Conservation (phyloP, 257 asterid species). For the Linaria vulgaris region DNA sequence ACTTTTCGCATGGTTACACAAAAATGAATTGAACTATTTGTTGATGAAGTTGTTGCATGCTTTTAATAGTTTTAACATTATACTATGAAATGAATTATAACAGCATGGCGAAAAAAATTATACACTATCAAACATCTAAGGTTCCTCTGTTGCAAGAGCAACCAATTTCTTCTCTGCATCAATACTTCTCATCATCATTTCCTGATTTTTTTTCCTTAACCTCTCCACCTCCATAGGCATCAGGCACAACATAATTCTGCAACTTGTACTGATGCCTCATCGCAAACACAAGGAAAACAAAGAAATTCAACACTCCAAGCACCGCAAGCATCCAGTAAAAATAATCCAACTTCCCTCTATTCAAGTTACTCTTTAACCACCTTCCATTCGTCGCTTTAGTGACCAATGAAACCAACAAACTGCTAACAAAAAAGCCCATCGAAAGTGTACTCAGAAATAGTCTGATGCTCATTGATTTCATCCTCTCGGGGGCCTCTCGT, state of each 20-base stretch:
- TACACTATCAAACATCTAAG: slow-evolving; percentile 10
- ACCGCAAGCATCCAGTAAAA: slow-evolving; percentile 83
- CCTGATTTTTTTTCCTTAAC: slow-evolving; percentile 32
- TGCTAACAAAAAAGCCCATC: slow-evolving; percentile 77
- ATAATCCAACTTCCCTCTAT: slow-evolving; percentile 51
- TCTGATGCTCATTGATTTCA: slow-evolving; percentile 93
- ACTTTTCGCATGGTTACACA: too few species aligned
- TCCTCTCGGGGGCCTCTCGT: slow-evolving; percentile 81
- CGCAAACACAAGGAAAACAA: slow-evolving; percentile 50
- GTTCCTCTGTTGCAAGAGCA: slow-evolving; percentile 32
- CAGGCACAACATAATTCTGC: slow-evolving; percentile 40
- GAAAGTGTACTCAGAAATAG: slow-evolving; percentile 74
- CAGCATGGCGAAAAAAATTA: neutral
- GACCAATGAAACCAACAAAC: slow-evolving; percentile 64
- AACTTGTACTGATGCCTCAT: slow-evolving; percentile 68
- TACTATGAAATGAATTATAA: neutral
- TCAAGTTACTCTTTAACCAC: slow-evolving; percentile 70
- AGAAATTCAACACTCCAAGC: slow-evolving; percentile 60
- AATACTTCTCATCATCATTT: slow-evolving; percentile 12
- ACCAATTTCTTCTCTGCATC: slow-evolving; percentile 29
- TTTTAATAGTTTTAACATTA: neutral
- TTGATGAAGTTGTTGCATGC: neutral
- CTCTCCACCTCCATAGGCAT: slow-evolving; percentile 34
- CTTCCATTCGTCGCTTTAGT: slow-evolving; percentile 43
- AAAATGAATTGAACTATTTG: neutral